Conservation (phyloP, 2,329 filamentous ascomycete genomes). For the Byssochlamys sp. region DNA sequence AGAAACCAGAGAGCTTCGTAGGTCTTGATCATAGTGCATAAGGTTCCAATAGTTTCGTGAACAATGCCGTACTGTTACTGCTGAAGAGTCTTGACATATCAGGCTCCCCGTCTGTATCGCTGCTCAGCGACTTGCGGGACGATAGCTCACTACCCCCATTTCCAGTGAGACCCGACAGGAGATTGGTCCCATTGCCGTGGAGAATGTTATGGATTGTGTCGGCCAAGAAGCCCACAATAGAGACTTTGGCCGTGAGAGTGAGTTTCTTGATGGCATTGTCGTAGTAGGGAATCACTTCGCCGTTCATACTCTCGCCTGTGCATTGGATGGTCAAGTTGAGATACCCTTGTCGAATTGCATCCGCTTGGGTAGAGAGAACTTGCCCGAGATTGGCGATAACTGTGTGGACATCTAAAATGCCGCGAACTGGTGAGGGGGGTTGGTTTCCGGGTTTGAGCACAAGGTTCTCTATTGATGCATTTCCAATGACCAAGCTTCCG, state of each 20-base stretch:
- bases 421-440: slow-evolving; percentile 36
- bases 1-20: not conserved
- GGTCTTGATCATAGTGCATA: not conserved
- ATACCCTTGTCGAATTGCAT: slow-evolving; percentile 17
- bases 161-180: not conserved
- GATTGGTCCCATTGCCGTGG: not conserved
- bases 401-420: slow-evolving; percentile 37
- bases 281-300: slow-evolving; percentile 25
- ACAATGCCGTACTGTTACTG: not conserved
- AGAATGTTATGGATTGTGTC: slow-evolving; percentile 18
- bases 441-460: slow-evolving; percentile 46
- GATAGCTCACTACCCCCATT: too few species aligned
- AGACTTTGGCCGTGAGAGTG: slow-evolving; percentile 19
- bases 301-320: slow-evolving; percentile 20
- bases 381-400: slow-evolving; percentile 19
- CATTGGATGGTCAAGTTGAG: slow-evolving; percentile 19
- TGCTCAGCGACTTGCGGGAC: too few species aligned
- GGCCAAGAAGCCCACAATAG: slow-evolving; percentile 16
- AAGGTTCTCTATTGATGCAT: slow-evolving; percentile 41
- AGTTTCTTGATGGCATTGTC: slow-evolving; percentile 23
- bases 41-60: not conserved
- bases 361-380: slow-evolving; percentile 17
- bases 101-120: not conserved
- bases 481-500: slow-evolving; percentile 40
- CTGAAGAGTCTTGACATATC: not conserved